These are phyloP conservation scores for Malassezia yamatoensis DNA, from an alignment of 1,284 basidiomycete genomes.

Conservation along the genomic window DNA sequence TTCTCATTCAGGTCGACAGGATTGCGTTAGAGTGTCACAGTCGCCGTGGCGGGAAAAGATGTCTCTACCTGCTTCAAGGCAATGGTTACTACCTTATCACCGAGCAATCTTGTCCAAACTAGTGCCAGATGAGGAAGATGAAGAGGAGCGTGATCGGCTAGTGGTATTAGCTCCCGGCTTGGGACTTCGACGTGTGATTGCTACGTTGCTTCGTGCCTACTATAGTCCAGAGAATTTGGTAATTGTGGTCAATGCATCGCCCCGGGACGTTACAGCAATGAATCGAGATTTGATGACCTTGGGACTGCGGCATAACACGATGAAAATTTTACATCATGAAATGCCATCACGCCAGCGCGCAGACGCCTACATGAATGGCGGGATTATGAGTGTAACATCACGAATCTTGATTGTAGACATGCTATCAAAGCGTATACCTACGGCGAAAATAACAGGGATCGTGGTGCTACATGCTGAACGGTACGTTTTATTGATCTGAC, in stretches of 20 bases:
- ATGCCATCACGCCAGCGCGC: slow-evolving; percentile 60
- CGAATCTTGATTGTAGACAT: slow-evolving; percentile 91
- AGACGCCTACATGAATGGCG: slow-evolving; percentile 38
- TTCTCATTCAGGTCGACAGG: too few relatives aligned
- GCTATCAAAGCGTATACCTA: slow-evolving; percentile 73
- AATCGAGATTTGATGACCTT: slow-evolving; percentile 85
- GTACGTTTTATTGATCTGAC: not conserved
- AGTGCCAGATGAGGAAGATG: slow-evolving; percentile 30
- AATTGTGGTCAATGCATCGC: slow-evolving; percentile 67
- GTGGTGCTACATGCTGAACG: slow-evolving; percentile 80
- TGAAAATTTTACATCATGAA: slow-evolving; percentile 75
- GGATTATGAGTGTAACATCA: slow-evolving; percentile 82
- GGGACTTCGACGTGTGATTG: slow-evolving; percentile 37
- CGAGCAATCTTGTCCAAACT: slow-evolving; percentile 33
- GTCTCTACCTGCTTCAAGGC: slow-evolving; percentile 3
- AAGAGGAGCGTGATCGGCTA: slow-evolving; percentile 52
- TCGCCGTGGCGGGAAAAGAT: not conserved
- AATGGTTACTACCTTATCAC: slow-evolving; percentile 39
- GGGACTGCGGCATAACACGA: slow-evolving; percentile 74
- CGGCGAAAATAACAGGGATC: slow-evolving; percentile 76
- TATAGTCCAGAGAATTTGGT: slow-evolving; percentile 75
- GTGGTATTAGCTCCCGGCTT: slow-evolving; percentile 38
- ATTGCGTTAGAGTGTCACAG: not conserved
- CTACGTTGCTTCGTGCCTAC: slow-evolving; percentile 60
- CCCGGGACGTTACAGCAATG: slow-evolving; percentile 79